These are phyloP conservation scores for Citrus maxima DNA, from an alignment of 345 rosid genomes.

Conservation along the genomic window DNA sequence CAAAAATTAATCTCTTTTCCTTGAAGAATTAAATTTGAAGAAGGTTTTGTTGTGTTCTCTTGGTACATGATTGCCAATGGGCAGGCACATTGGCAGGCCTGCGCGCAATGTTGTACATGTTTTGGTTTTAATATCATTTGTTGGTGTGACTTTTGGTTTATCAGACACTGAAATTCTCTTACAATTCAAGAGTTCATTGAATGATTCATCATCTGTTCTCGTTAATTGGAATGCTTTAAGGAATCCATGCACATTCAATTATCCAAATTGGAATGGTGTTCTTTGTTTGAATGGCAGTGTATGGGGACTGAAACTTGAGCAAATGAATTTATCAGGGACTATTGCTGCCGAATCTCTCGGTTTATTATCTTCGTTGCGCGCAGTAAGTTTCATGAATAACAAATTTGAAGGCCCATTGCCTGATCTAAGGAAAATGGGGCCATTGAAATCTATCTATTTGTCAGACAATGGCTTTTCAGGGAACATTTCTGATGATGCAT, in stretches of 20 bases:
- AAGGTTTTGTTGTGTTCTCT: constrained; percentile 1
- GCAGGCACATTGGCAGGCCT: constrained; percentile 37
- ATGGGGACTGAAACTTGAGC: constrained; percentile 69
- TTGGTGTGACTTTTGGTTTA: constrained; percentile 16
- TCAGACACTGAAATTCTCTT: constrained; percentile 33
- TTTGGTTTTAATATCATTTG: constrained; percentile 18
- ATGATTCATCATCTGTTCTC: constrained; percentile 20
- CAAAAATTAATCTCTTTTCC: not conserved
- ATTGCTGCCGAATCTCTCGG: constrained; percentile 41
- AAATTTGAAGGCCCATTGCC: constrained; percentile 54
- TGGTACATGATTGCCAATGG: constrained; percentile 38
- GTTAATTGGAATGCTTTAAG: constrained; percentile 39
- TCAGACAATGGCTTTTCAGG: constrained; percentile 63
- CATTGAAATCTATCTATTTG: constrained; percentile 52
- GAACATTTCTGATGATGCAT: constrained; percentile 49
- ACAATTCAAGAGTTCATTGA: not conserved
- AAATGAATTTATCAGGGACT: constrained; percentile 44
- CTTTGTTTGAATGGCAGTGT: constrained; percentile 40
- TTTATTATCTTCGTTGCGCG: constrained; percentile 39
- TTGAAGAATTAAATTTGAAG: constrained; percentile 2
- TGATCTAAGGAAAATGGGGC: constrained; percentile 36
- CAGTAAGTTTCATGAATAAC: constrained; percentile 71
- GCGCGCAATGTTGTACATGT: constrained; percentile 26
- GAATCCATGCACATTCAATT: constrained; percentile 36
- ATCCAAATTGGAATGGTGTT: constrained; percentile 57